These are phyloP conservation scores for Cyclostephanos invisitatus DNA, from an alignment of 108 stramenopile genomes.

Conservation along the genomic window DNA sequence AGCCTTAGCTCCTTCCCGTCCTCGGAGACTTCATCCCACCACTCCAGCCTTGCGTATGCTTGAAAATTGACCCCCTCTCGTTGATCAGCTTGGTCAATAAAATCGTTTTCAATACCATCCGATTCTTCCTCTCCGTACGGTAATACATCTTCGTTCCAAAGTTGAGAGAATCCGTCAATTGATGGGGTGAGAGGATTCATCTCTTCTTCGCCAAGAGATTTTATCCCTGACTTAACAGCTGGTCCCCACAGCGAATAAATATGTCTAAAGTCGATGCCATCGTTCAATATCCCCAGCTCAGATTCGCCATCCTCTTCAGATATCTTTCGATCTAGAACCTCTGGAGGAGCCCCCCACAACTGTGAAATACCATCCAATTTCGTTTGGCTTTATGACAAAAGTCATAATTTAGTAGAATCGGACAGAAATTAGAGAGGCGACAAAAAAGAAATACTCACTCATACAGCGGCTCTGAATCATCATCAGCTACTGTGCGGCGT, in stretches of 20 bases:
- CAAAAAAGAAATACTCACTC: constrained; percentile 18
- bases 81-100: not conserved
- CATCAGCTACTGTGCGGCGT: not conserved
- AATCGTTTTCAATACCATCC: not conserved
- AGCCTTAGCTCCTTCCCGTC: constrained; percentile 64
- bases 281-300: constrained; percentile 34
- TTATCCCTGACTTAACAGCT: constrained; percentile 14
- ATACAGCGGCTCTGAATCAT: constrained; percentile 36
- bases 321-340: constrained; percentile 25
- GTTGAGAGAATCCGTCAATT: constrained; percentile 40
- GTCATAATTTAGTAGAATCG: not conserved
- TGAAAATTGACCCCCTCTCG: not conserved
- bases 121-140: constrained; percentile 4
- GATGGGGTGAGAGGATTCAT: constrained; percentile 4
- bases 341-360: constrained; percentile 58
- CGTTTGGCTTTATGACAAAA: constrained; percentile 34
- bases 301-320: constrained; percentile 24
- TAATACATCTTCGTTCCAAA: constrained; percentile 37
- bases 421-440: not conserved
- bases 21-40: constrained; percentile 57
- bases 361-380: constrained; percentile 59
- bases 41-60: constrained; percentile 35
- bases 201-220: constrained; percentile 25
- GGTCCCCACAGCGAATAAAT: constrained; percentile 56
- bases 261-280: constrained; percentile 44